These are phyloP conservation scores for Sugiyamaella japonica DNA, from an alignment of 1,139 yeast genomes.

Conservation along the genomic window DNA sequence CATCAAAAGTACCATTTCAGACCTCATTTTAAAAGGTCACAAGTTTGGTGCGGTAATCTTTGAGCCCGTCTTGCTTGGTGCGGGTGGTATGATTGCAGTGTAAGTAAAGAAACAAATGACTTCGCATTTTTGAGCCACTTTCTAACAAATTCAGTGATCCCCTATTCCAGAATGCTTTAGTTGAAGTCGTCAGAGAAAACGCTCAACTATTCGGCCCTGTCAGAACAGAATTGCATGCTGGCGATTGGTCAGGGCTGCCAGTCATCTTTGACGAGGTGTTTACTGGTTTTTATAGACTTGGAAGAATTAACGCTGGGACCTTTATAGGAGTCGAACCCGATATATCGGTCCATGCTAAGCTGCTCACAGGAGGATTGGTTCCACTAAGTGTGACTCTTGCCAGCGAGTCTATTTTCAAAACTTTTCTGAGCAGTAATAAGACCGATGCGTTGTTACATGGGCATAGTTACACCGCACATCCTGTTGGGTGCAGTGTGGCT, in stretches of 20 bases:
- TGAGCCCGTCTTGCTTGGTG: conserved; percentile 36
- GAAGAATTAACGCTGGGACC: conserved; percentile 28
- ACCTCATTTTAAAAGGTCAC: conserved; percentile 23
- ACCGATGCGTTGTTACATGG: conserved; percentile 37
- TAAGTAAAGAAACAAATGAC: conserved; percentile 16
- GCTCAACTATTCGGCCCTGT: conserved; percentile 23
- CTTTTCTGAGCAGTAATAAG: conserved; percentile 30
- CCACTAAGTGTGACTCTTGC: conserved; percentile 35
- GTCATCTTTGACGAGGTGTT: conserved; percentile 37
- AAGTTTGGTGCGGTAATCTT: conserved; percentile 35
- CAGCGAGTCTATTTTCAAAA: conserved; percentile 30
- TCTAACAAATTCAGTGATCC: conserved; percentile 29
- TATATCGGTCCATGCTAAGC: conserved; percentile 35
- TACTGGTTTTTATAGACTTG: conserved; percentile 36
- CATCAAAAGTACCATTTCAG: conserved; percentile 22
- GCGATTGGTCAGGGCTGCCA: conserved; percentile 34
- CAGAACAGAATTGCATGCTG: background rate
- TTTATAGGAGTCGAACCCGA: conserved; percentile 32
- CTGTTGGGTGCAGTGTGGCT: conserved; percentile 38
- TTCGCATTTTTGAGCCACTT: background rate
- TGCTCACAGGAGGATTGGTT: conserved; percentile 35
- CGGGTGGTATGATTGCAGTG: conserved; percentile 38
- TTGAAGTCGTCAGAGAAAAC: conserved; percentile 30
- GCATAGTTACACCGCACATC: conserved; percentile 37
- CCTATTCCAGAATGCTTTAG: conserved; percentile 33